Base-by-base conservation (phyloP, 2,329 filamentous ascomycete species). In the Beauveria caledonica region DNA sequence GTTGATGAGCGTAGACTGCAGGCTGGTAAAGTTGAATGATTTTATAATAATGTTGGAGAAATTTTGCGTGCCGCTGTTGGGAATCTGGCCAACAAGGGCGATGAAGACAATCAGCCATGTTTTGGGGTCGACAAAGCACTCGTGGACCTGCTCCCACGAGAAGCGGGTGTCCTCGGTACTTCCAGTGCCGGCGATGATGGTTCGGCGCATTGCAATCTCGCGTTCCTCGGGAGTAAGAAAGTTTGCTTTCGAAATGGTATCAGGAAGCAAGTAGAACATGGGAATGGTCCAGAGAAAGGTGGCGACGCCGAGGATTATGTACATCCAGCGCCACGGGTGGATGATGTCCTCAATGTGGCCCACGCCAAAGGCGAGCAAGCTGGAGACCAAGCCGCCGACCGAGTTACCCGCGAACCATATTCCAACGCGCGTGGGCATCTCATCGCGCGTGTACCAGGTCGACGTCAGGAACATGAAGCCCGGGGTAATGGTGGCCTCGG, bases 61-160 rank as follows among this genome's bases (percentile, higher is more conserved):
- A 64, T 78, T 81, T 64, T 82, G 79, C 0, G 81, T 83, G 25
- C 84, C 84, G 36, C 83, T 83, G 63, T 86, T 87, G 45, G 84
- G 83, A 25, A 86, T 85, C 68, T 83, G 80, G 2, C 77, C 80
- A 3, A 80, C 68, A 5, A 86, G 63, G 23, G 78, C 76, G 23
- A 86, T 77, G 2, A 72, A 73, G 61, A 83, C 76, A 50, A 86
- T 76, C 52, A 86, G 71, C 82, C 82, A 86, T 0, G 82, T 83
- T 68, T 86, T 85, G 3, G 80, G 81, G 64, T 85, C 84, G 10
- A 73, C 58, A 0, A 86, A 67, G 53, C 81, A 83, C 68, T 86
- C 83, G 5, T 69, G 61, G 29, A 77, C 70, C 65, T 86, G 84
- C 2, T 76, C 71, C 74, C 77, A 78, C 57, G 73, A 76, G 76